Evolutionary conservation across 2,329 filamentous ascomycete genomes (phyloP), one percentile per base, ranked within the genome.

Genomic region (Diaporthe ampelina): DNA sequence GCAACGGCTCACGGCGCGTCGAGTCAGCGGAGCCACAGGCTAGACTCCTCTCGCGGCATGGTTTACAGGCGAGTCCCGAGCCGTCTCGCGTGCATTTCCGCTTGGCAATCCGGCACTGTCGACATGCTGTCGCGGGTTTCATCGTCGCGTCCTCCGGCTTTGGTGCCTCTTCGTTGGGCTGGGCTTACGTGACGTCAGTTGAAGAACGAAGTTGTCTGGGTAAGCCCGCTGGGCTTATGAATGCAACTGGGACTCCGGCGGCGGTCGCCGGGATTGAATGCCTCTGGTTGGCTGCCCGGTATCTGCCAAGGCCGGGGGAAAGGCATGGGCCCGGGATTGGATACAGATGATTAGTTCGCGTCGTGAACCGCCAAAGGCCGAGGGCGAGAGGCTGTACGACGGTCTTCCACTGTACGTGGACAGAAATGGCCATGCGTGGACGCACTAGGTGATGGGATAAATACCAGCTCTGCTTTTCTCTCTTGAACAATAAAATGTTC

Each of bases 51-150:
- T 37, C 17, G 19, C 56, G 56, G 4, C 56, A 58, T 13, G 56
- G 56, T 58, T 8, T 37, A 21, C 56, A 58, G 3, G 9, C 0
- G 19, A 19, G 56, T 10, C 11, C 56, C 32, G 56, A 58, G 56
- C 32, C 56, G 4, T 58, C 56, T 19, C 56, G 32, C 15, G 4
- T 58, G 19, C 56, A 58, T 37, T 11, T 37, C 10, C 56, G 19
- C 17, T 58, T 58, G 56, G 56, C 29, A 58, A 37, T 37, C 13
- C 56, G 56, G n/a, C 56, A 58, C n/a, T 58, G 56, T n/a, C 19
- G 17, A 21, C 56, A 58, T n/a, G 56, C 56, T n/a, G 56, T 58
- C 9, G 56, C 32, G 7, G 17, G 56, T 58, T 37, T 58, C 56
- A 58, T 58, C 5, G 2, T 58, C 56, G 6, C 10, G 17, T 5